Base-by-base conservation (phyloP, 2,329 filamentous ascomycete species). In the Fonsecaea erecta region DNA sequence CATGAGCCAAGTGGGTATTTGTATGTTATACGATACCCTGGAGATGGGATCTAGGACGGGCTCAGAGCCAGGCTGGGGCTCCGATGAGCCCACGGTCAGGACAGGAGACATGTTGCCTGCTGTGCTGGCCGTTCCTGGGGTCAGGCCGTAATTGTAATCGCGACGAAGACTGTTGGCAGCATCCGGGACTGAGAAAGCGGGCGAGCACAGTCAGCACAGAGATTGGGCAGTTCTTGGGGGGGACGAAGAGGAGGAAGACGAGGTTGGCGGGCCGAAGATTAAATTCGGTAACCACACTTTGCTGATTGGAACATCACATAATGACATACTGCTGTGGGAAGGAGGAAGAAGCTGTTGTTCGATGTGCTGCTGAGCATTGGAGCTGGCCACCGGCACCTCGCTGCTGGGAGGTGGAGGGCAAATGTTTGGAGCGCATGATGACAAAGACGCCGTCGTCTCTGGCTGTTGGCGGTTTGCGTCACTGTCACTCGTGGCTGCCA, bases 21-120 rank as follows among this genome's bases (percentile, higher is more conserved):
- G 57, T 52, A 35, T 30, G 55, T n/a, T 21, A 54, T 58, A 43
- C 37, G n/a, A 55, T 40, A 69, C 67, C 62, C 67, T 62, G 63
- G 67, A 69, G 30, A 69, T 69, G 34, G 67, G 67, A 57, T 69
- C 67, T 32, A 69, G 56, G 28, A 60, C 67, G 30, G 62, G 60
- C 48, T 65, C 57, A 55, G 62, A 9, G 51, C 58, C 55, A 26
- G 62, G 53, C 48, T 60, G 64, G 32, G 58, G 60, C 61, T 69
- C 67, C 18, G 55, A 57, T 21, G 67, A 67, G 59, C 64, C 48
- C 14, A 56, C 26, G 51, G 61, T 51, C 32, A 61, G 35, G 34
- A 52, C 52, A 11, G 64, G 62, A 60, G 62, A 67, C 67, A 69
- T 69, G 35, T 51, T 62, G 64, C 58, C 62, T 37, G 64, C 52